These are phyloP conservation scores for Exserohilum turcica DNA, from an alignment of 2,329 filamentous ascomycete species.

Conservation along the genomic window DNA sequence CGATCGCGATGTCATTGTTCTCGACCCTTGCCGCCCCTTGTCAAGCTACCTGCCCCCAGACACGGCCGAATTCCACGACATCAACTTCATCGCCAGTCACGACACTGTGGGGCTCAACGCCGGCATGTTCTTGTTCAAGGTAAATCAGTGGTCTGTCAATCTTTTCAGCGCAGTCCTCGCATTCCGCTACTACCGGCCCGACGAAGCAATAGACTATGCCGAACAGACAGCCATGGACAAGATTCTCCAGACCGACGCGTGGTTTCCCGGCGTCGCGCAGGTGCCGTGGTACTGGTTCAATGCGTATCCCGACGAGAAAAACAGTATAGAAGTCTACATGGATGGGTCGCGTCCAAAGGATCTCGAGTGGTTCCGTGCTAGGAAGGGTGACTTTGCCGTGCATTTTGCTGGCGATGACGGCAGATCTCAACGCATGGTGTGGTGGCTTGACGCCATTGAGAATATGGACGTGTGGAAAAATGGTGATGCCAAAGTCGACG, in stretches of 20 bases:
- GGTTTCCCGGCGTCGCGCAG: conserved; percentile 38
- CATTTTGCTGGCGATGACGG: conserved; percentile 50
- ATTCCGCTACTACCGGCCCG: conserved; percentile 47
- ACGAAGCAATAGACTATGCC: conserved; percentile 40
- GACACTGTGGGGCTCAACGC: conserved; percentile 52
- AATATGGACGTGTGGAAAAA: conserved; percentile 32
- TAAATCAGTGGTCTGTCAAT: conserved; percentile 47
- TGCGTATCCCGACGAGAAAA: conserved; percentile 45
- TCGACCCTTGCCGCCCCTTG: conserved; percentile 50
- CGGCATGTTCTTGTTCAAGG: conserved; percentile 50
- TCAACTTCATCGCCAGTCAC: conserved; percentile 45
- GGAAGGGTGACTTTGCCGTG: conserved; percentile 50
- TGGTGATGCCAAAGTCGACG: conserved; percentile 27
- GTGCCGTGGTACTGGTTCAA: conserved; percentile 54
- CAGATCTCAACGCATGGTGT: conserved; percentile 44
- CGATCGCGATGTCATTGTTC: conserved; percentile 52
- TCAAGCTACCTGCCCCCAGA: conserved; percentile 47
- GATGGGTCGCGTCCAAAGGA: conserved; percentile 46
- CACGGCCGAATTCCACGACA: conserved; percentile 17
- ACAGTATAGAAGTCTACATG: conserved; percentile 23
- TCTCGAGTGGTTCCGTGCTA: conserved; percentile 43
- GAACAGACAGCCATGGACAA: conserved; percentile 51
- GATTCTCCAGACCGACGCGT: conserved; percentile 42
- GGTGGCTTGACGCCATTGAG: conserved; percentile 38
- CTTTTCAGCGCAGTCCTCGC: conserved; percentile 49